Base-by-base conservation (phyloP, 345 rosid genomes). In the Hibiscus tridactylites region DNA sequence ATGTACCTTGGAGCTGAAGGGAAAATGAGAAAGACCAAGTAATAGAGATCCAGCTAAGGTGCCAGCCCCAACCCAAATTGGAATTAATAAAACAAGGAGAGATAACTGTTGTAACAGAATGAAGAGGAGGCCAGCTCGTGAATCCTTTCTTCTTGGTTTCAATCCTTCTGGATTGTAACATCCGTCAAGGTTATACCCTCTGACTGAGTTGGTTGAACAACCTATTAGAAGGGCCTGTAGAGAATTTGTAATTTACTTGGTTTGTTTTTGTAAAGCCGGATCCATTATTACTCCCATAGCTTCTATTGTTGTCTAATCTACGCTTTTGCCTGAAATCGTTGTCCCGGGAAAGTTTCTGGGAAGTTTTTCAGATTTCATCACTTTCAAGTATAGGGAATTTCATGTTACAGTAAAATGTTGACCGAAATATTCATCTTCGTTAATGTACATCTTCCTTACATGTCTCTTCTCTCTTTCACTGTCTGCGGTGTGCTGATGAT, bases 171-270 rank as follows among this genome's bases (percentile, higher is more conserved):
- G 31, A 29, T 29, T 29, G 31, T 29, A 29, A 29, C 31, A 29
- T 29, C 31, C 24, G 24, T 21, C 89, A 86, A 70, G 72, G 79
- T 63, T 89, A 81, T 60, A 39, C 44, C 85, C 82, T 79, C 82
- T 86, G 84, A 86, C 69, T 28, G 31, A 21, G 24, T 21, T 21
- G 24, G 0, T 21, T 21, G 24, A 21, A 21, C 24, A 62, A 70
- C 53, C 68, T 26, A 72, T 73, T 66, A 76, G 24, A 21, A 70
- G 65, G 70, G 71, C 21, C 13, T 71, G 75, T 52, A 75, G 75
- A 77, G 57, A 77, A 76, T 72, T 12, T 74, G 76, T 81, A 79
- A 81, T 77, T 73, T 77, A 81, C 66, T 62, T 62, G 11, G 28
- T 54, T 78, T 65, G 52, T 72, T 76, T 64, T 10, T 59, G 81